Evolutionary conservation across 371 early-diverging fungal species (phyloP), one percentile per base, ranked within the genome.

Genomic region (Mortierella sp.): DNA sequence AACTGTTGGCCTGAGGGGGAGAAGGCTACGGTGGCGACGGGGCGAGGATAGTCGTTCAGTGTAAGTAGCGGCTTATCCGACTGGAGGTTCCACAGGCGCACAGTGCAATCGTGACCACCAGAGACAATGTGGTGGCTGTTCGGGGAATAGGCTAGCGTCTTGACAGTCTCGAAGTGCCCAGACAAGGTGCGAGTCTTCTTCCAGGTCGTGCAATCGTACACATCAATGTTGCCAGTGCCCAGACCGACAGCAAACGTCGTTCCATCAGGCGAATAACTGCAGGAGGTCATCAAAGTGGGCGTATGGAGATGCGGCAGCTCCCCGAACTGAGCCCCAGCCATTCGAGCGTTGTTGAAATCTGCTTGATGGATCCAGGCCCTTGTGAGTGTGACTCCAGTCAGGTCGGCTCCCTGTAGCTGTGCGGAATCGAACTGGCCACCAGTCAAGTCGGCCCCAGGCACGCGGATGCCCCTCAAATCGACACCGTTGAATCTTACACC

Each of bases 371-470:
- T 34, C 64, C 64, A 64, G 13, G 26, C 37, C 31, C 37, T 43
- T 7, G 39, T 24, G 40, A 70, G 58, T 26, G n/a, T 41, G 43
- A 11, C 43, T 19, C 43, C 43, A 9, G 31, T 45, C 48, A 71
- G 26, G 44, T 61, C 64, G 8, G 64, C 64, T 13, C 40, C 64
- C 11, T 64, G 71, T 10, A 71, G 64, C 45, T 71, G 58, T 0
- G 72, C 65, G 14, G 50, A 64, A 39, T 71, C 72, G 39, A 71
- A 48, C n/a, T 34, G 50, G 0, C 72, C 72, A 1, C 16, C 22
- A 26, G 64, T 48, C 37, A 71, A 40, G 29, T 71, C 72, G 11
- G 72, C 65, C 1, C 50, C 52, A 44, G 65, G 72, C 14, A 71
- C 16, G 19, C 40, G n/a, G 37, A 71, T 52, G 13, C 53, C 65